Base-by-base conservation (phyloP, 169 alveolate species). In the Eimeria falciformis region DNA sequence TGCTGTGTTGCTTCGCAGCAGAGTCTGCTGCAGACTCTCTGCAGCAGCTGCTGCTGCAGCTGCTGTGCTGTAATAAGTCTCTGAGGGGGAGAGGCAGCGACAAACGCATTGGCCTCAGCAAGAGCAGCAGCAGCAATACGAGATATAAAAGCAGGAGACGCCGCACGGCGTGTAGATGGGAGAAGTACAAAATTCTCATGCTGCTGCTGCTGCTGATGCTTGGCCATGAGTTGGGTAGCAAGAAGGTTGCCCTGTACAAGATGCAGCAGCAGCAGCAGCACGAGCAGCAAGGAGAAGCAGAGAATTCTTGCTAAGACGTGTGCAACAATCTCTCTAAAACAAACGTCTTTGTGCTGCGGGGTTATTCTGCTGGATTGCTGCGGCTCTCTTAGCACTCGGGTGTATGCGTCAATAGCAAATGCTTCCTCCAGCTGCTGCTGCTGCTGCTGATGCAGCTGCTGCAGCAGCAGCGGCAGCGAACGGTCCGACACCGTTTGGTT, bases 221-320 rank as follows among this genome's bases (percentile, higher is more conserved):
- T 62, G 37, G 12, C 33, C 73, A 62, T 0, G 37, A 62, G 25
- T 0, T 12, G 14, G 14, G 73, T 29, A 62, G 73, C 73, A 9
- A 62, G 73, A 29, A 62, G 17, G 73, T 62, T 62, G 73, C 12
- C 73, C n/a, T 62, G 73, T 0, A 62, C 73, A 29, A n/a, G 73
- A n/a, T 62, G 73, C 73, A 62, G 73, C 73, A 62, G 73, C 73
- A 62, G 73, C 73, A 62, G 73, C 73, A 62, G 73, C 73, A 62
- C 33, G 37, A 62, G 73, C 73, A 62, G 73, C 73, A 62, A n/a
- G 29, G 73, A 7, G 29, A n/a, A 62, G 73, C 73, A 14, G 37
- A 62, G 37, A 12, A 29, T 62, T 14, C 73, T n/a, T 62, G 37
- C 73, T 9, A 62, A 9, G 37, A 62, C 73, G 25, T 62, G 17